Evolutionary conservation across 495 filamentous ascomycete species (phyloP), one percentile per base, ranked within the genome.

Genomic region (Penicillium malachiteum): DNA sequence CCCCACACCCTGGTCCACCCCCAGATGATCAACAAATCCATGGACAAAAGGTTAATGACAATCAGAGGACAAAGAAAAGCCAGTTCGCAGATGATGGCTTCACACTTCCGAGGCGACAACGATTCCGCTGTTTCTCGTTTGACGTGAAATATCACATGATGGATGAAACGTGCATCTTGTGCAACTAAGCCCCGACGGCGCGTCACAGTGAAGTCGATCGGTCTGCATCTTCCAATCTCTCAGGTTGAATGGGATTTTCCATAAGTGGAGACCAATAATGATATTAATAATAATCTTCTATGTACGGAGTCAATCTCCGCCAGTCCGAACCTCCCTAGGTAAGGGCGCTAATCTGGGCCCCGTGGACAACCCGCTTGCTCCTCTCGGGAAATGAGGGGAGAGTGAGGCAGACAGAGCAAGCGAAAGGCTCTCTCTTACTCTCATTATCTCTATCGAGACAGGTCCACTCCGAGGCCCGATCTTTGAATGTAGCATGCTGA

Each of bases 141-240:
- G 41, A 57, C 38, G 26, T 37, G 42, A 13, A 52, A 54, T 50
- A 64, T 68, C 62, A 68, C 65, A 63, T 63, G 65, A 63, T 67
- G 58, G 48, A 33, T 46, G 43, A 46, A 56, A 49, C 56, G 43
- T 52, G 58, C 32, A 33, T 32, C 26, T 46, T 52, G 56, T 65
- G 59, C 42, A 54, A 63, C 58, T 58, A 26, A 46, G 26, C 43
- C 26, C 26, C 26, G 43, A 31, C 26, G 42, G 42, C 42, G 49
- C 35, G 17, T 50, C 42, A 45, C 26, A 18, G 18, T 46, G 21
- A 52, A 47, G 50, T 57, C 56, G 54, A 54, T 54, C 55, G 48
- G 50, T 46, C 43, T 39, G 55, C 37, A 37, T 46, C 40, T 40
- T 33, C 63, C 60, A 66, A 21, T 55, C 52, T 55, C 41, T 50